These are phyloP conservation scores for Forsythia viridissima DNA, from an alignment of 257 asterid genomes.

Conservation along the genomic window DNA sequence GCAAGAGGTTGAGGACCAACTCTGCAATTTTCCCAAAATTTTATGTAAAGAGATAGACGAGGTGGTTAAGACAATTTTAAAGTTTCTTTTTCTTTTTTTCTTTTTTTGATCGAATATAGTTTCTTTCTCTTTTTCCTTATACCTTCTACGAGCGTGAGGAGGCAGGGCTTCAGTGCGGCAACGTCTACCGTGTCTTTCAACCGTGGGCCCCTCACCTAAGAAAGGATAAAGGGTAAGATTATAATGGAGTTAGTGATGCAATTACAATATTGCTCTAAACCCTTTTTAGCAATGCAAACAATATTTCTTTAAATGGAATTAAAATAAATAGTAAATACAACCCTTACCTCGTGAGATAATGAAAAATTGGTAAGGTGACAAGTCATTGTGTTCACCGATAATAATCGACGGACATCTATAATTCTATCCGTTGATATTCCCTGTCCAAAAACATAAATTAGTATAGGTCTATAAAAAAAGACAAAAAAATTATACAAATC, in stretches of 20 bases:
- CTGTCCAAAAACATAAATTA: slow-evolving; percentile 29
- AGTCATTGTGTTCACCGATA: slow-evolving; percentile 53
- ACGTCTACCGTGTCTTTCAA: slow-evolving; percentile 91
- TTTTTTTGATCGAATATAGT: no score
- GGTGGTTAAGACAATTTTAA: slow-evolving; percentile 1
- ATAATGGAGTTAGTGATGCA: background rate
- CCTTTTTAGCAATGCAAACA: background rate
- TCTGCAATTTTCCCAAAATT: slow-evolving; percentile 4
- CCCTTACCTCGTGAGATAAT: slow-evolving; percentile 74
- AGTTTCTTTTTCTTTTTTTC: background rate
- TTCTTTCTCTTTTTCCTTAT: background rate
- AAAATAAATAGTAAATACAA: background rate
- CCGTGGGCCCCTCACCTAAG: slow-evolving; percentile 81
- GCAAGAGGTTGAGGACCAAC: slow-evolving; percentile 26
- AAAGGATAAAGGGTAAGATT: slow-evolving; percentile 19
- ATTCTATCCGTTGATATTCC: slow-evolving; percentile 87
- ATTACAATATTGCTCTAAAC: background rate
- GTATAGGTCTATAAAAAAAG: background rate
- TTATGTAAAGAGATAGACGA: background rate
- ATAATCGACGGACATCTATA: slow-evolving; percentile 62
- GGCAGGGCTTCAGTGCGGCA: slow-evolving; percentile 88
- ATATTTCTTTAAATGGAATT: background rate
- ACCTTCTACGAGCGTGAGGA: slow-evolving; percentile 91
- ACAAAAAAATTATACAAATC: no score
- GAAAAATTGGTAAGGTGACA: slow-evolving; percentile 72